Base-by-base conservation (phyloP, 805 yeast genomes). In the Geotrichum ghanense region DNA sequence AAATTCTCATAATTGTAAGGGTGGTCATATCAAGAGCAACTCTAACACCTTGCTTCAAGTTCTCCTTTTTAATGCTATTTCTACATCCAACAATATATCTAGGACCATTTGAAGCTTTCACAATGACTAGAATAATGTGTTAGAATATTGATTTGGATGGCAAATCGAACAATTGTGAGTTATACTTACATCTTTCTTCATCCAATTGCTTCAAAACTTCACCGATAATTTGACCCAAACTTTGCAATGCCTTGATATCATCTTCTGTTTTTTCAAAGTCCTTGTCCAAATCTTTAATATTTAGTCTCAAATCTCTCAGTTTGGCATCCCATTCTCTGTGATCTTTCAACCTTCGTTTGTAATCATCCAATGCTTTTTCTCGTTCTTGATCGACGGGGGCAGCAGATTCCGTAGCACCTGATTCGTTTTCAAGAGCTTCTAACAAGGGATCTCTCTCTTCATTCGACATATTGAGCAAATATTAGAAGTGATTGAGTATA, bases 21-120 rank as follows among this genome's bases (percentile, higher is more conserved):
- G 98, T 92, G 22, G 98, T 92, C 83, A 92, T 92, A 67, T 92
- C 98, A 56, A 92, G 72, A 14, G 98, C 92, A 42, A 92, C 98
- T 63, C 98, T 78, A 20, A 89, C 89, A 44, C 98, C 98, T 65
- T 88, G 94, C 66, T 84, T 81, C 59, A 92, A 74, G 50, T 75
- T 76, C 41, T 81, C 83, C 58, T 85, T 80, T 61, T 83, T 85
- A 62, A 92, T 86, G 26, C 95, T 83, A 64, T 88, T 88, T 61
- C 98, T 79, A 65, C 95, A 92, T 41, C 97, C 97, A 44, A 92
- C 98, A 55, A 92, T 92, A 64, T 92, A 92, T 60, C 98, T 77
- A 41, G 98, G 98, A 3, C 98, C 98, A 41, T 92, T 83, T 12
- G 95, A 83, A 1, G 97, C 97, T 70, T 90, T 90, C 44, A 92